Conservation (phyloP, 208 protist genomes). For the Crithidia acanthocephali region DNA sequence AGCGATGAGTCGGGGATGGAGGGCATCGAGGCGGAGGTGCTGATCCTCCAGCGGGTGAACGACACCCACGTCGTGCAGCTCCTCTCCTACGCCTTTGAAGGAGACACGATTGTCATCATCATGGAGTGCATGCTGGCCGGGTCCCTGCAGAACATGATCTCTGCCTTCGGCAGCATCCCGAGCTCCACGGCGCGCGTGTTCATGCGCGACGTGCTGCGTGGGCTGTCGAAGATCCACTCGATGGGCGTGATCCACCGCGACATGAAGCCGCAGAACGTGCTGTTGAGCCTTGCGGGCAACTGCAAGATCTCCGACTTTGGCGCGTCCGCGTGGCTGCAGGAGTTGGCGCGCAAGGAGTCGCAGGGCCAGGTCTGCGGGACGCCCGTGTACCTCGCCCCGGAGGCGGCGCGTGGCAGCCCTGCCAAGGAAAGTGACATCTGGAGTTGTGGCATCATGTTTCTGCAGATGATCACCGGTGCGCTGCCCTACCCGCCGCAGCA, state of each 20-base stretch:
- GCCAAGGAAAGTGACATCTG: conserved; percentile 86
- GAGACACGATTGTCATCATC: conserved; percentile 76
- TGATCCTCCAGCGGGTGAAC: conserved; percentile 84
- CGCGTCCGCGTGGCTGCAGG: conserved; percentile 74
- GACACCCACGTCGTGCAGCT: conserved; percentile 89
- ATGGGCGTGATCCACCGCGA: conserved; percentile 89
- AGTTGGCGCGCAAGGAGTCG: conserved; percentile 63
- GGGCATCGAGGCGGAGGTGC: conserved; percentile 80
- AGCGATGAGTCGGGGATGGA: conserved; percentile 62
- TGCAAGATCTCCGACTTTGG: conserved; percentile 95
- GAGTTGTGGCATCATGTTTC: conserved; percentile 88
- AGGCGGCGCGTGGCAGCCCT: conserved; percentile 76
- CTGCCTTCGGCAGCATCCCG: conserved; percentile 74
- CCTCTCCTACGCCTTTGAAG: conserved; percentile 80
- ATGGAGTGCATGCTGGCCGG: conserved; percentile 93
- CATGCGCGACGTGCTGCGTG: conserved; percentile 83
- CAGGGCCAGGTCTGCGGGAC: conserved; percentile 75
- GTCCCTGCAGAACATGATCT: conserved; percentile 80
- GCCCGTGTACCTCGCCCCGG: conserved; percentile 88
- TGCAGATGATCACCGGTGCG: conserved; percentile 82
- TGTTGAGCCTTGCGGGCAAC: conserved; percentile 73
- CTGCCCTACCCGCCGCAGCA: conserved; percentile 76
- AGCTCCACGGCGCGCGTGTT: conserved; percentile 68
- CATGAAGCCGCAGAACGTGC: conserved; percentile 93
- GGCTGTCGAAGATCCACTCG: conserved; percentile 84